Evolutionary conservation across 495 filamentous ascomycete genomes (phyloP), one percentile per base, ranked within the genome.

Genomic region (Lichenothelia convexa): DNA sequence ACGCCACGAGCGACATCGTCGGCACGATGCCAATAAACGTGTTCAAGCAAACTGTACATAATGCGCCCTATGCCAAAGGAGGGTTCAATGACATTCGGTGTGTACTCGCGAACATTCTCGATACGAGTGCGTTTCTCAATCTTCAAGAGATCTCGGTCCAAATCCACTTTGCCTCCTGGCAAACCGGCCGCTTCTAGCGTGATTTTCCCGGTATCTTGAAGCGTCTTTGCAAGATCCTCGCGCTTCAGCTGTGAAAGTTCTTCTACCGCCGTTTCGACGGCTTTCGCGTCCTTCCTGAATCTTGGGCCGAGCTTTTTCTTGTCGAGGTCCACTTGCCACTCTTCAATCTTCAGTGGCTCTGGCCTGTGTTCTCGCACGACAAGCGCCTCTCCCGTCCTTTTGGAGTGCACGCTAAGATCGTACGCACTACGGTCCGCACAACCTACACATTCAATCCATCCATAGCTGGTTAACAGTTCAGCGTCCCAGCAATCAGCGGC

Each of bases 361-460:
- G 64, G 62, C 18, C 73, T 65, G 32, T 70, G 63, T 54, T 80
- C 69, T 29, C 78, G 63, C 20, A 85, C 80, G 22, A 77, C 61
- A 6, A 87, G 63, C 8, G 75, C 69, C n/a, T 67, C 67, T 35
- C 75, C 77, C 12, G 80, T 87, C 60, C 73, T 75, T 57, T 82
- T 78, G 57, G 74, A 66, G 56, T 85, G 80, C 7, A 84, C 78
- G 4, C 70, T 68, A 48, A 87, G 50, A 51, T 87, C 80, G 48
- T 80, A 85, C 13, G 79, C 80, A 46, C 76, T 82, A 37, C 80
- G 65, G 54, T 87, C 80, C 33, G 80, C 80, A 53, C 80, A 85
- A 42, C 80, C 80, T 35, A 85, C 79, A 50, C 80, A 85, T 61
- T 87, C 80, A 35, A 85, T 76, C 80, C 80, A 87, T 54, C 80